Evolutionary conservation across 495 filamentous ascomycete species (phyloP).

Genomic region (Aspergillus kassunensis): DNA sequence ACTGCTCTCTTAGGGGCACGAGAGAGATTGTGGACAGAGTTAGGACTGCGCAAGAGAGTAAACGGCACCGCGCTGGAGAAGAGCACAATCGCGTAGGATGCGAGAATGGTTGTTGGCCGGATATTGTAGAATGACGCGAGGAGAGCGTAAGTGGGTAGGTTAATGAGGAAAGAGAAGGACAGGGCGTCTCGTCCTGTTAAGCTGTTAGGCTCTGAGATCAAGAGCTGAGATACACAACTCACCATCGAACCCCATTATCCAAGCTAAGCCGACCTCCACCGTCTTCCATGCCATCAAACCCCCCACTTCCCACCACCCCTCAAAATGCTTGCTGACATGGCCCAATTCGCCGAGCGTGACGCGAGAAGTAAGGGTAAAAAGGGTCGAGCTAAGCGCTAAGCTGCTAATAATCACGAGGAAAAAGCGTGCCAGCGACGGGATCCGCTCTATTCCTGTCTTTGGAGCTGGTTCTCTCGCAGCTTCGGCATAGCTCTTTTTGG

Average conservation of each 20-base stretch:
- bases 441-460: slow-evolving; percentile 19
- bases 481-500: slow-evolving; percentile 4
- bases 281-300: slow-evolving; percentile 63
- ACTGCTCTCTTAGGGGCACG: slow-evolving; percentile 36
- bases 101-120: slow-evolving; percentile 50
- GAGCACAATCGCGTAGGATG: slow-evolving; percentile 59
- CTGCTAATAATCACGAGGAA: slow-evolving; percentile 60
- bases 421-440: slow-evolving; percentile 54
- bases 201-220: neutral
- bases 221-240: slow-evolving; percentile 13
- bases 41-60: slow-evolving; percentile 60
- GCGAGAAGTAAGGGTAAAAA: slow-evolving; percentile 51
- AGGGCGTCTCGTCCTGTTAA: slow-evolving; percentile 61
- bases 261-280: slow-evolving; percentile 64
- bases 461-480: neutral
- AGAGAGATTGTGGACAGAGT: slow-evolving; percentile 57
- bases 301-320: slow-evolving; percentile 57
- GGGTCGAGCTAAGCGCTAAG: slow-evolving; percentile 52
- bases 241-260: slow-evolving; percentile 70
- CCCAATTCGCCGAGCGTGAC: slow-evolving; percentile 56
- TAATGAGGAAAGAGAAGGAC: slow-evolving; percentile 62
- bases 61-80: slow-evolving; percentile 67
- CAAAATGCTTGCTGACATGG: slow-evolving; percentile 54
- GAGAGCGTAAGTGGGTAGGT: slow-evolving; percentile 67
- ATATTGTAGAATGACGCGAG: slow-evolving; percentile 70